phyloP scores from a whole-genome alignment of 805 yeast species.

The Zygosaccharomyces pseudorouxii region DNA sequence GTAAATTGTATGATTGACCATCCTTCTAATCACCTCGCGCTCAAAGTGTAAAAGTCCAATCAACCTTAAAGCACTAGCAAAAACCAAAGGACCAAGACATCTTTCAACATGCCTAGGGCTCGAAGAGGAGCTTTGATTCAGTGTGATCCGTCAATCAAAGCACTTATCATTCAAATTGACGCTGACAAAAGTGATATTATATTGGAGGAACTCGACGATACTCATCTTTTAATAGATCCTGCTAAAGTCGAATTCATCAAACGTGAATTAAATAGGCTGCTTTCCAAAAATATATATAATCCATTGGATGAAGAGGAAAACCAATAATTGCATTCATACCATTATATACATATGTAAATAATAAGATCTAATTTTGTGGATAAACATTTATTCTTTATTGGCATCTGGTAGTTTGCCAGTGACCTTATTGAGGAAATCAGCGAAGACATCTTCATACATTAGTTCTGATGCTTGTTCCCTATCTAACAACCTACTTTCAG shows the following conservation, averaged over 20 bases:
- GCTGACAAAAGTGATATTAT: conserved; percentile 68
- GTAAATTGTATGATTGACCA: background rate
- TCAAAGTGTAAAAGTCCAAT: background rate
- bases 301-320: conserved; percentile 70
- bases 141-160: conserved; percentile 90
- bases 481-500: conserved; percentile 20
- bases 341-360: background rate
- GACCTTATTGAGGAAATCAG: conserved; percentile 43
- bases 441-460: conserved; percentile 61
- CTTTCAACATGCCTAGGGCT: conserved; percentile 45
- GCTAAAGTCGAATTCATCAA: conserved; percentile 73
- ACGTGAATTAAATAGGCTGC: conserved; percentile 64
- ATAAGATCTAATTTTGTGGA: background rate
- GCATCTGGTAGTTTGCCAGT: conserved; percentile 16
- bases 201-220: conserved; percentile 79
- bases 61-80: background rate
- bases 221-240: conserved; percentile 78
- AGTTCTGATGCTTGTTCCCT: conserved; percentile 42
- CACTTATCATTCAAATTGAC: conserved; percentile 80
- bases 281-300: conserved; percentile 80
- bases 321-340: conserved; percentile 8
- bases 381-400: background rate
- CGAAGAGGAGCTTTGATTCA: conserved; percentile 50
- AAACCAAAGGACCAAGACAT: background rate
- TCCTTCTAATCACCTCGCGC: background rate